Evolutionary conservation across 495 filamentous ascomycete genomes (phyloP), one percentile per base, ranked within the genome.

Genomic region (Aeminium ludgeri): DNA sequence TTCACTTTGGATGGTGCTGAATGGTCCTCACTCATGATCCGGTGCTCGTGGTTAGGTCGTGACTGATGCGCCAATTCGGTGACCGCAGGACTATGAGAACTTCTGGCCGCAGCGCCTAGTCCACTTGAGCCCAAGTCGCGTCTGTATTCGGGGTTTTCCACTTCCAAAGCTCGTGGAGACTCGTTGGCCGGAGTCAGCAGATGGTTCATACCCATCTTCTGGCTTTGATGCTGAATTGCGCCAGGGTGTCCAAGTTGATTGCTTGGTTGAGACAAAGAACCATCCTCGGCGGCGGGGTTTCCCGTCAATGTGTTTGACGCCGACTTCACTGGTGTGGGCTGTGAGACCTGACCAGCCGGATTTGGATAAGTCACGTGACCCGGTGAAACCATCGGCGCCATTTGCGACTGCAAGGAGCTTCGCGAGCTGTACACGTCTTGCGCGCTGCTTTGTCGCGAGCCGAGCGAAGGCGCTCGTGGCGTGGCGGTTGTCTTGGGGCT

Each of bases 401-500:
- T 32, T 12, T 31, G 12, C 20, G 37, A n/a, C 25, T 46, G 48
- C 15, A 46, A 11, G 11, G 48, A 46, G 37, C 37, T 49, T 19
- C 39, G 30, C 19, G 12, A 20, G 34, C 8, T 33, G 44, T n/a
- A 38, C 30, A 23, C 15, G 12, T 49, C 43, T 28, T 46, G 38
- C 18, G 36, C 28, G 40, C 48, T 51, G 35, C 48, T 47, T 17
- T 51, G 48, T 16, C 48, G 27, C 7, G 48, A 52, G 1, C 15
- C 11, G 3, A 45, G 41, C 7, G 45, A 48, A 4, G 40, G 40
- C 11, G 37, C 13, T 15, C 49, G 49, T 10, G 49, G 49, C 3
- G 37, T 29, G 2, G 45, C 43, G n/a, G 20, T 35, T 3, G 51
- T 54, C 40, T 51, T 50, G 17, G 51, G 51, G 42, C 48, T 51